phyloP scores from a whole-genome alignment of 257 asterid genomes.

The Ilex asprella region DNA sequence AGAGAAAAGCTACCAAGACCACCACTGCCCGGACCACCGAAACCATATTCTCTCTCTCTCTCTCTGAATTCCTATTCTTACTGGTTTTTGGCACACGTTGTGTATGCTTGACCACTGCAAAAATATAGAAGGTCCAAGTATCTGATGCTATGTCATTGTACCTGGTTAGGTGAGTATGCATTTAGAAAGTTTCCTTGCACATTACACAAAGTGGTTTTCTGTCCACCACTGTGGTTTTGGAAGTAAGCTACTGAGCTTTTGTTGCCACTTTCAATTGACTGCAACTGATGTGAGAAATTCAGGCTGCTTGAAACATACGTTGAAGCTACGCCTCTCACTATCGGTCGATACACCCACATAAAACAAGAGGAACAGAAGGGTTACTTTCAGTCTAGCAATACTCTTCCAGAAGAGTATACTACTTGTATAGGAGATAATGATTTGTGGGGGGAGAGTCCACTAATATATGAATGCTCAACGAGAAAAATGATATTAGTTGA shows the following conservation, averaged over 20 bases:
- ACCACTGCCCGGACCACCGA: slow-evolving; percentile 16
- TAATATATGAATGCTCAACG: slow-evolving; percentile 1
- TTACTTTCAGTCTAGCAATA: not conserved
- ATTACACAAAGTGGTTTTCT: slow-evolving; percentile 34
- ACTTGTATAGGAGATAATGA: slow-evolving; percentile 4
- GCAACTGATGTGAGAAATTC: slow-evolving; percentile 11
- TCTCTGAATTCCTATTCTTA: not conserved
- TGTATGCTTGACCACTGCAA: not conserved
- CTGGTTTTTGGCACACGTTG: not conserved
- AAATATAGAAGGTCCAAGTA: slow-evolving; percentile 19
- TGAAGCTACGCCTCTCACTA: too few relatives aligned
- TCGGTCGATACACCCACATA: too few relatives aligned
- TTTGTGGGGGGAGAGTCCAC: not conserved
- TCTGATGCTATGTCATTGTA: slow-evolving; percentile 47
- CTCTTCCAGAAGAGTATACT: slow-evolving; percentile 21
- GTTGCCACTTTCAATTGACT: slow-evolving; percentile 13
- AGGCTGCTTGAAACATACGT: slow-evolving; percentile 26
- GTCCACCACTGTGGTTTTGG: not conserved
- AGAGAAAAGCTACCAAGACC: slow-evolving; percentile 18
- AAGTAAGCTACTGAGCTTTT: slow-evolving; percentile 8
- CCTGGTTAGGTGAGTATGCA: slow-evolving; percentile 39
- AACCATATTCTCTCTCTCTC: slow-evolving; percentile 8
- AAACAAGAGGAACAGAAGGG: too few relatives aligned
- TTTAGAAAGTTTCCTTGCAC: slow-evolving; percentile 35
- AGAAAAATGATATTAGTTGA: slow-evolving; percentile 27